These are phyloP conservation scores for Naganishia onofrii DNA, from an alignment of 768 basidiomycete species.

Conservation along the genomic window DNA sequence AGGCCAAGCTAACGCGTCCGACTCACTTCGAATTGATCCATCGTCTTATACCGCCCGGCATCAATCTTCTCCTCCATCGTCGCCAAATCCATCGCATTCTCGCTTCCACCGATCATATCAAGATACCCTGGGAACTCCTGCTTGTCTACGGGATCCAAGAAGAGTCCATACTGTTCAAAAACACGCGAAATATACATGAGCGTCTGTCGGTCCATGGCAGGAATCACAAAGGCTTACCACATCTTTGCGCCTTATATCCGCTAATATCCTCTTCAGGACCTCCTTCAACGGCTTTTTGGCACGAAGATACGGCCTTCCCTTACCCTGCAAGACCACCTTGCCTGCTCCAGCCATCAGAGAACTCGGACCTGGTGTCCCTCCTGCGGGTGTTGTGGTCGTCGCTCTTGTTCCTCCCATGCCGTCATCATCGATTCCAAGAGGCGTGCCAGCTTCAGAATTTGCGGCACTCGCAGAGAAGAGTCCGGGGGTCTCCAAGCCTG, in stretches of 20 bases:
- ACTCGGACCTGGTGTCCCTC: neutral
- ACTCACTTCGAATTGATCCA: slow-evolving; percentile 46
- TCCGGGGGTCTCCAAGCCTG: neutral
- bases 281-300: slow-evolving; percentile 46
- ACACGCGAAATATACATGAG: neutral
- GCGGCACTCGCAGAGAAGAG: neutral
- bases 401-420: neutral
- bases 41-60: slow-evolving; percentile 41
- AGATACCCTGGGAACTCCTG: slow-evolving; percentile 48
- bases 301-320: slow-evolving; percentile 16
- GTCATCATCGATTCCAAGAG: neutral
- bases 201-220: neutral
- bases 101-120: slow-evolving; percentile 49
- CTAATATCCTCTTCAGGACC: slow-evolving; percentile 40
- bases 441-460: neutral
- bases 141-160: slow-evolving; percentile 43
- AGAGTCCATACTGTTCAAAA: slow-evolving; percentile 42
- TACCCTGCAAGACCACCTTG: slow-evolving; percentile 1
- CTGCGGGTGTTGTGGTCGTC: neutral
- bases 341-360: neutral
- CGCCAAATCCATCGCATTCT: slow-evolving; percentile 52
- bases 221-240: slow-evolving; percentile 35
- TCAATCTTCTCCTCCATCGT: slow-evolving; percentile 50
- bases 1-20: neutral
- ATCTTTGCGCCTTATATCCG: slow-evolving; percentile 45